Base-by-base conservation (phyloP, 345 rosid species). In the Lumnitzera littorea region DNA sequence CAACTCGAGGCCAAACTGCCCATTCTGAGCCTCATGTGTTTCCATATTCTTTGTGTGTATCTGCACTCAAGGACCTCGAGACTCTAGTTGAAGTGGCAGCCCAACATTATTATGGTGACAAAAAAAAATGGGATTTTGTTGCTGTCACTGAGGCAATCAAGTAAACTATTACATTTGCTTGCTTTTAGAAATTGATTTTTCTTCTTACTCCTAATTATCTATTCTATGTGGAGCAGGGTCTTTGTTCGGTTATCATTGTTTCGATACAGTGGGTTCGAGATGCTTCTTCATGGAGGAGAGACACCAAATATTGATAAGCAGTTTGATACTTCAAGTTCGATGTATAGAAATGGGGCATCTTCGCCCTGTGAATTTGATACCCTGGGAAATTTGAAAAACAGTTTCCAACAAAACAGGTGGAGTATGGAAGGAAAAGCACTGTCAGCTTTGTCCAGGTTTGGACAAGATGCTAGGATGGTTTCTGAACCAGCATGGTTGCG, bases 251-350 rank as follows among this genome's bases (percentile, higher is more conserved):
- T 91, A 76, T 88, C 91, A 24, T 63, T 82, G 79, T 85, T 91
- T 65, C 78, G 72, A 51, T 73, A 80, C 62, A 75, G 89, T 51
- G 95, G 97, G 48, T 95, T 86, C 73, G 88, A 72, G 83, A 91
- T 95, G 96, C 88, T 91, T 79, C 82, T 91, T 59, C 91, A 88
- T 58, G 97, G 99, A 23, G 96, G 96, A 20, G 91, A 83, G 73
- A 85, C 82, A 50, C 82, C 82, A 64, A 91, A 86, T 66, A 70
- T 67, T 31, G 94, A 79, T 65, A 74, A 76, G 57, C 69, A 72
- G 56, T 51, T 65, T 23, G 74, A 78, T 48, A 31, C 63, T 66
- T 52, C 81, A 41, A 70, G 53, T 70, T 68, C 76, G 29, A 83
- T 73, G 63, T 72, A 67, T 29, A 62, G 64, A 57, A 23, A 24